Evolutionary conservation across 2,329 filamentous ascomycete species (phyloP), one percentile per base, ranked within the genome.

Genomic region (Tolypocladium ovalisporum): DNA sequence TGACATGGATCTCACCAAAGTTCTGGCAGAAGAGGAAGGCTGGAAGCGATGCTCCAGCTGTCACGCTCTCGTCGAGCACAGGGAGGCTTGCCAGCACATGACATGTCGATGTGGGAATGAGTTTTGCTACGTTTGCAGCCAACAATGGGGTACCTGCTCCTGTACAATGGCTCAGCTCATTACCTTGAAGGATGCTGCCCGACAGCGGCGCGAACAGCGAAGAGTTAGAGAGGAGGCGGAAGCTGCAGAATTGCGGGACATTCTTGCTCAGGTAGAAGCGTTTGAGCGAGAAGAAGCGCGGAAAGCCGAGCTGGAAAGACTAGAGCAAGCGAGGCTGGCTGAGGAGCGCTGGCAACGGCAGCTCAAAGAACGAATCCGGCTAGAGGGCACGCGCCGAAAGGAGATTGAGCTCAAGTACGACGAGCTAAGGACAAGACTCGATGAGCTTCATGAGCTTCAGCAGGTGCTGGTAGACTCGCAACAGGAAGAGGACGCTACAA

Each of bases 1-100:
- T 2, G 77, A 78, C 54, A 67, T 80, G 66, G 65, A 66, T 52
- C 66, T 77, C 32, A 82, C 79, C 0, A 78, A 87, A 29, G 75
- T 77, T 44, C 75, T 91, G 59, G 86, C 85, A 6, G 83, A 84
- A 62, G 76, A 84, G 36, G 77, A 85, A 55, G 87, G 87, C 24
- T 92, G 87, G 86, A 86, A 89, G 69, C 79, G 83, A 51, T 96
- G 90, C 69, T 86, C 85, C 67, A 84, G 79, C 61, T 96, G 91
- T 72, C 83, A 80, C 61, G 77, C 81, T 40, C 79, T 89, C 76
- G 87, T 95, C 49, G 88, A 95, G 70, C 75, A 90, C 54, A 87
- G 86, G 63, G 88, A 93, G 69, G 90, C 90, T 49, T 90, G 88
- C 71, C 92, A 93, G 71, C 90, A 93, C 69, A 93, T 95, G 83